These are phyloP conservation scores for Plasmodium reichenowi DNA, from an alignment of 169 alveolate species.

Conservation along the genomic window DNA sequence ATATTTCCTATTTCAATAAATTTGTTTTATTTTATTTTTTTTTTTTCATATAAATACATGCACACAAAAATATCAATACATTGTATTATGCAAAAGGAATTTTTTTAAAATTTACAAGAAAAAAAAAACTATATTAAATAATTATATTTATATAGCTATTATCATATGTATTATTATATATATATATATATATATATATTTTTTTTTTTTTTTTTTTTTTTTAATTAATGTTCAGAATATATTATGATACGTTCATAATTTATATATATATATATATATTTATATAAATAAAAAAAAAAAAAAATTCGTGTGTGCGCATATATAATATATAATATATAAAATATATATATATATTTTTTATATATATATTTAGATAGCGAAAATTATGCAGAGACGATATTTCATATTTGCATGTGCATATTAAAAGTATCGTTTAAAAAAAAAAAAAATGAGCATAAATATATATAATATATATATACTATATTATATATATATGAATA, in stretches of 20 bases:
- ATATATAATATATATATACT: background rate
- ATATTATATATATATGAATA: slow-evolving; percentile 4
- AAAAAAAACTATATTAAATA: too few species aligned
- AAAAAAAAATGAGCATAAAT: slow-evolving; percentile 24
- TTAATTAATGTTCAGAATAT: too few species aligned
- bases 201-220: too few species aligned
- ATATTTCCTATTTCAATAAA: too few species aligned
- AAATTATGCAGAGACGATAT: slow-evolving; percentile 30
- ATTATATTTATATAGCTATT: too few species aligned
- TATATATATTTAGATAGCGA: slow-evolving; percentile 24
- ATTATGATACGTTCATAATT: too few species aligned
- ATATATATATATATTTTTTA: background rate
- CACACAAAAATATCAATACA: too few species aligned
- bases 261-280: slow-evolving; percentile 11
- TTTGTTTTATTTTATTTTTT: too few species aligned
- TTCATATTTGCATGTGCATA: slow-evolving; percentile 51
- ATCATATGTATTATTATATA: background rate
- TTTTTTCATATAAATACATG: too few species aligned
- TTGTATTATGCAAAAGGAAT: too few species aligned
- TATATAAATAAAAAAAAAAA: background rate
- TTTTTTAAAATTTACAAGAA: too few species aligned
- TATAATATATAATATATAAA: background rate
- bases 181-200: background rate
- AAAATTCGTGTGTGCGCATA: slow-evolving; percentile 23
- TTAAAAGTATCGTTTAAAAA: slow-evolving; percentile 47